Percentiles rank a stretch among this genome's conserved stretches.
Evolutionary conservation across 192 early-diverging fungal species (phyloP).

Genomic region (Glomus cerebriforme): DNA sequence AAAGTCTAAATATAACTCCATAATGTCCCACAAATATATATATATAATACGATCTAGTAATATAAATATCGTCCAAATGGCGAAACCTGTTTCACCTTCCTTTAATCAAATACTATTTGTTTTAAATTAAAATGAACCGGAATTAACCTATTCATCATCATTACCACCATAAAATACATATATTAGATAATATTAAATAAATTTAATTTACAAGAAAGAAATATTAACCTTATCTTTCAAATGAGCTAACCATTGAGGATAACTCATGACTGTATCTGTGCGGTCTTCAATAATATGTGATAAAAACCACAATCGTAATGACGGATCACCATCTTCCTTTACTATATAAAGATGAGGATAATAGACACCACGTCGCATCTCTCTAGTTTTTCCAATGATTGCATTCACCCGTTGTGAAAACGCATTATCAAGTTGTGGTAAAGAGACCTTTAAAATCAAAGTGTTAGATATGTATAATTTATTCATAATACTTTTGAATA

Average conservation of each 20-base stretch:
- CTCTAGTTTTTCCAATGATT: conserved; percentile 74
- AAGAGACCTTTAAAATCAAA: conserved; percentile 52
- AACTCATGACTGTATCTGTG: conserved; percentile 74
- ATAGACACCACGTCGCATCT: conserved; percentile 67
- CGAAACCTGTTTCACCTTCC: background rate
- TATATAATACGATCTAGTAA: background rate
- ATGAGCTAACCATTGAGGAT: conserved; percentile 73
- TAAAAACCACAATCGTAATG: conserved; percentile 80
- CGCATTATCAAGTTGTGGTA: conserved; percentile 69
- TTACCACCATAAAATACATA: background rate
- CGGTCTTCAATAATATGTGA: conserved; percentile 92
- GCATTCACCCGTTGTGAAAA: conserved; percentile 72
- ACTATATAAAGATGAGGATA: conserved; percentile 80
- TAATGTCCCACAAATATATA: too few relatives aligned
- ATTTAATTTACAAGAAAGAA: background rate
- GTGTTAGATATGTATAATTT: background rate
- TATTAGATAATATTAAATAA: background rate
- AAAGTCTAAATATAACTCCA: background rate
- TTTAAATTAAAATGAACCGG: conserved; percentile 7
- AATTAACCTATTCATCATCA: background rate
- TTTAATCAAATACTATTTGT: background rate
- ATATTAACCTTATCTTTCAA: conserved; percentile 67
- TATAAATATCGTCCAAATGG: background rate
- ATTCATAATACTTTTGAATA: background rate
- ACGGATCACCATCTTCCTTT: conserved; percentile 90